Evolutionary conservation across 441 rosid species (phyloP).

Genomic region (Gossypium trilobum): DNA sequence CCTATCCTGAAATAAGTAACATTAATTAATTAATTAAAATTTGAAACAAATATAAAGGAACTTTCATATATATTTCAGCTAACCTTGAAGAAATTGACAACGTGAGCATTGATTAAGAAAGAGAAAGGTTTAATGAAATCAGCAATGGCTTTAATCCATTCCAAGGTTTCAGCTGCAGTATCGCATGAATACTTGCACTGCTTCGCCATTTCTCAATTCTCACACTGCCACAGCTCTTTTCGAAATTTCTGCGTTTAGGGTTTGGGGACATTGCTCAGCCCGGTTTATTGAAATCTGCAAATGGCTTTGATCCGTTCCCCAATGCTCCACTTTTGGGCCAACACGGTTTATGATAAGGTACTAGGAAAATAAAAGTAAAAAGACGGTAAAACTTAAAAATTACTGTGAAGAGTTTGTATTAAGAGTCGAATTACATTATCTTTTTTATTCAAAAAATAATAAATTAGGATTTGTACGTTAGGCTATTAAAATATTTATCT

Average conservation of each 20-base stretch:
- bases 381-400: no score
- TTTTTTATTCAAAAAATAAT: no score
- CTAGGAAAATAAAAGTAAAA: no score
- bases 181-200: conserved; percentile 42
- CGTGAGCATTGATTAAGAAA: conserved; percentile 49
- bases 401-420: no score
- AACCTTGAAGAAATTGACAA: conserved; percentile 75
- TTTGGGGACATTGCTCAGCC: neutral
- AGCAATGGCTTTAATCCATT: conserved; percentile 61
- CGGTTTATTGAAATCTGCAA: neutral
- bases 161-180: conserved; percentile 47
- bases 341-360: neutral
- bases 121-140: conserved; percentile 46
- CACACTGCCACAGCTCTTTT: neutral
- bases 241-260: neutral
- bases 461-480: no score
- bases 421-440: fast-evolving
- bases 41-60: neutral
- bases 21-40: neutral
- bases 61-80: neutral
- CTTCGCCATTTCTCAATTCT: conserved; percentile 12
- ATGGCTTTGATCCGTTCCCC: neutral
- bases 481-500: no score
- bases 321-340: neutral
- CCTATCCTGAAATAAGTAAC: conserved; percentile 29